Percentiles rank a stretch among this genome's conserved stretches.
Conservation (phyloP, 73 alveolate species). For the Tetrahymena elliotti region DNA sequence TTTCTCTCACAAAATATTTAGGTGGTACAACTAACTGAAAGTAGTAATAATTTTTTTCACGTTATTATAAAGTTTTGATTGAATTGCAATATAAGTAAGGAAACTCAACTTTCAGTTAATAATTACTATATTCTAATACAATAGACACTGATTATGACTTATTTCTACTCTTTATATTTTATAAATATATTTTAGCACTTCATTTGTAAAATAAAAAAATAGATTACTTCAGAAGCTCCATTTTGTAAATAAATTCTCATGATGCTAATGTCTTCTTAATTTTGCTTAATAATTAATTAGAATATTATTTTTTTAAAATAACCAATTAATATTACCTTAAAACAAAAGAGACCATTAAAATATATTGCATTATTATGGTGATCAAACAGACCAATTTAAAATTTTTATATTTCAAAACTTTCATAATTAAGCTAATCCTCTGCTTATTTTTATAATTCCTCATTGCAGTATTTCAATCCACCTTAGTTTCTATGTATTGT, state of each 20-base stretch:
- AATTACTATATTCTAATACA: neutral
- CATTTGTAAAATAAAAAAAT: too few species aligned
- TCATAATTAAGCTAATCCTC: neutral
- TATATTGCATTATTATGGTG: neutral
- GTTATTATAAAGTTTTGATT: neutral
- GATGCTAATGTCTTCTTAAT: neutral
- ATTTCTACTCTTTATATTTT: neutral
- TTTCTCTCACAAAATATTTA: neutral
- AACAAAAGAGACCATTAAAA: too few species aligned
- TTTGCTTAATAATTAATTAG: neutral
- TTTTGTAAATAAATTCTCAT: neutral
- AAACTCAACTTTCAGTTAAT: neutral
- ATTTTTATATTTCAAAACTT: too few species aligned
- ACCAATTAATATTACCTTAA: neutral
- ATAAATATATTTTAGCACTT: too few species aligned
- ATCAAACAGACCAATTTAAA: neutral
- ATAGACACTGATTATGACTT: neutral
- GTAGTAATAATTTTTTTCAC: neutral
- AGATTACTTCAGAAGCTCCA: neutral
- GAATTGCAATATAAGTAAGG: neutral
- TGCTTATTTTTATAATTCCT: neutral
- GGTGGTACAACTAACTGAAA: neutral
- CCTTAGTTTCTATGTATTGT: neutral
- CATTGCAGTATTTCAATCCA: neutral
- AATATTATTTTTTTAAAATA: too few species aligned